Percentiles rank a stretch among this genome's conserved stretches.
Conservation (phyloP, 1,139 yeast genomes). For the Saccharomycopsis hybrid region DNA sequence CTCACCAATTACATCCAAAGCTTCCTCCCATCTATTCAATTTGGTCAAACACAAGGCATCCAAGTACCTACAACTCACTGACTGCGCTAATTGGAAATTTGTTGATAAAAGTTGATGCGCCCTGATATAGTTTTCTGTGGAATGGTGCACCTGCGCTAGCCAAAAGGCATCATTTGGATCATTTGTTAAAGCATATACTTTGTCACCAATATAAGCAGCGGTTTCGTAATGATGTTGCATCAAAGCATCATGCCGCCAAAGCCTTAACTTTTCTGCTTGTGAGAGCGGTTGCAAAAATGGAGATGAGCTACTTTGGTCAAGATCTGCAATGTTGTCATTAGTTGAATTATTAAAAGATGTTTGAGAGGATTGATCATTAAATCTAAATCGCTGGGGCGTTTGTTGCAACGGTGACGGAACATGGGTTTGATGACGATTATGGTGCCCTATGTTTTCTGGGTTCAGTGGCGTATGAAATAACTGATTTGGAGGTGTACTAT, state of each 20-base stretch:
- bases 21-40: constrained; percentile 81
- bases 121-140: constrained; percentile 67
- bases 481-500: constrained; percentile 23
- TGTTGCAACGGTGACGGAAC: constrained; percentile 26
- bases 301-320: constrained; percentile 23
- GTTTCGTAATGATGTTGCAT: constrained; percentile 90
- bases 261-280: constrained; percentile 77
- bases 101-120: constrained; percentile 58
- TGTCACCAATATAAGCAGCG: constrained; percentile 90
- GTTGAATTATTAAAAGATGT: constrained; percentile 30
- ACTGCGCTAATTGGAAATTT: constrained; percentile 24
- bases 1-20: constrained; percentile 81
- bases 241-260: constrained; percentile 92
- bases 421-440: constrained; percentile 25
- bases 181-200: constrained; percentile 62
- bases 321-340: constrained; percentile 28
- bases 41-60: constrained; percentile 73
- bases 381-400: constrained; percentile 21
- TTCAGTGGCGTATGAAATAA: constrained; percentile 16
- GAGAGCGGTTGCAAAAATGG: constrained; percentile 42
- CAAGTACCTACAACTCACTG: constrained; percentile 72
- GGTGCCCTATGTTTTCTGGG: constrained; percentile 9
- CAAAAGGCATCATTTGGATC: constrained; percentile 95
- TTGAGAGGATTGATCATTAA: constrained; percentile 9
- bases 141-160: constrained; percentile 85